Evolutionary conservation across 129 eudicot genomes (phyloP).

Genomic region (Tagetes patula): DNA sequence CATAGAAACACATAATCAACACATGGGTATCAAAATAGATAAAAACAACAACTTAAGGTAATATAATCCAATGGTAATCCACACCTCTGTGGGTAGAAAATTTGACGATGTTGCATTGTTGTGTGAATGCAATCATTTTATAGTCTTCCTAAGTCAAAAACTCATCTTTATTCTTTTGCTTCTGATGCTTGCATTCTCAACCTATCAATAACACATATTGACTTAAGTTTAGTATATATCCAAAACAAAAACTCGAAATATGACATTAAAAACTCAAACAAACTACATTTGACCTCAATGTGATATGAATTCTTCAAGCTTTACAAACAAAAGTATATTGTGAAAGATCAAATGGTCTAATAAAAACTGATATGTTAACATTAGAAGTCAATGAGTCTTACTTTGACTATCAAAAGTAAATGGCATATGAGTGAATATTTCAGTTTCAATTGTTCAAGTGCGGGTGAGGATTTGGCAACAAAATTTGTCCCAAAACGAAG

Average conservation of each 20-base stretch:
- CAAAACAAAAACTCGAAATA: not conserved
- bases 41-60: no score
- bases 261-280: constrained; percentile 5
- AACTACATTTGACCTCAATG: constrained; percentile 10
- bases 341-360: not conserved
- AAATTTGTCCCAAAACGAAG: no score
- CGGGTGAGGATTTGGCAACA: constrained; percentile 53
- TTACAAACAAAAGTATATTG: not conserved
- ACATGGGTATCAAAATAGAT: no score
- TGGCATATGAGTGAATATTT: not conserved
- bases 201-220: constrained; percentile 33
- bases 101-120: no score
- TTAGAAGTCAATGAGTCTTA: not conserved
- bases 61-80: no score
- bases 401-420: constrained; percentile 32
- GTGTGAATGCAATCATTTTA: constrained; percentile 69
- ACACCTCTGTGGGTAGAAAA: no score
- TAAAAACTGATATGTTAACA: constrained; percentile 12
- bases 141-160: constrained; percentile 72
- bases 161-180: constrained; percentile 53
- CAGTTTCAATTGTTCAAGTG: constrained; percentile 67
- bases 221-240: not conserved
- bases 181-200: constrained; percentile 72
- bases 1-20: no score
- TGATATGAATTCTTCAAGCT: not conserved